phyloP scores from a whole-genome alignment of 192 early-diverging fungal genomes.

The Lobosporangium transversale region DNA sequence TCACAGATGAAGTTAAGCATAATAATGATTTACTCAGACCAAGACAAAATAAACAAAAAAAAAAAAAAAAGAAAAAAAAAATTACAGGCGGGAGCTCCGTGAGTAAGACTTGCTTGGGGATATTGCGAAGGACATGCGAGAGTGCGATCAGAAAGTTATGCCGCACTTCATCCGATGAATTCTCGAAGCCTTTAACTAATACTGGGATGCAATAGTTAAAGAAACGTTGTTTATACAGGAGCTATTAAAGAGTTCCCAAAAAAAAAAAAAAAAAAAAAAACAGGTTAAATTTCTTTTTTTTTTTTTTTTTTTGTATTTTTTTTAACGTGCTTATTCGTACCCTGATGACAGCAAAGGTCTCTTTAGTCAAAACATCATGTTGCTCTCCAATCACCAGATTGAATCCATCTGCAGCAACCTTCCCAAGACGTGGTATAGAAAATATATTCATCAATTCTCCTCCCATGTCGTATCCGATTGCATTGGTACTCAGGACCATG shows the following conservation, averaged over 20 bases:
- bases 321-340: conserved; percentile 51
- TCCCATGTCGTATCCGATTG: conserved; percentile 63
- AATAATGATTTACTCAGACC: too few species aligned
- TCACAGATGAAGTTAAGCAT: too few species aligned
- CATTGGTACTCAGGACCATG: conserved; percentile 63
- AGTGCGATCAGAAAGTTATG: conserved; percentile 82
- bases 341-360: conserved; percentile 70
- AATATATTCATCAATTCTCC: conserved; percentile 65
- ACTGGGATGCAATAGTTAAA: conserved; percentile 81
- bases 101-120: conserved; percentile 85
- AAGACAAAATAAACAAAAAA: not conserved
- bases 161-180: conserved; percentile 61
- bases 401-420: conserved; percentile 73
- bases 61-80: not conserved
- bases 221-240: conserved; percentile 88
- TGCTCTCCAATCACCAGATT: conserved; percentile 80
- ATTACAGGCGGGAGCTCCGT: conserved; percentile 77
- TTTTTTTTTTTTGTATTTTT: too few species aligned
- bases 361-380: conserved; percentile 73
- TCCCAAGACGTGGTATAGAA: conserved; percentile 50
- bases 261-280: conserved; percentile 10
- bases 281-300: too few species aligned
- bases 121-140: conserved; percentile 82
- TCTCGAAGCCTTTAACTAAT: conserved; percentile 67
- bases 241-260: conserved; percentile 48